A percentile compares a stretch with the other conserved stretches of the same genome.
Evolutionary conservation across 768 basidiomycete species (phyloP).

Genomic region (Boletus pseudopeckii): DNA sequence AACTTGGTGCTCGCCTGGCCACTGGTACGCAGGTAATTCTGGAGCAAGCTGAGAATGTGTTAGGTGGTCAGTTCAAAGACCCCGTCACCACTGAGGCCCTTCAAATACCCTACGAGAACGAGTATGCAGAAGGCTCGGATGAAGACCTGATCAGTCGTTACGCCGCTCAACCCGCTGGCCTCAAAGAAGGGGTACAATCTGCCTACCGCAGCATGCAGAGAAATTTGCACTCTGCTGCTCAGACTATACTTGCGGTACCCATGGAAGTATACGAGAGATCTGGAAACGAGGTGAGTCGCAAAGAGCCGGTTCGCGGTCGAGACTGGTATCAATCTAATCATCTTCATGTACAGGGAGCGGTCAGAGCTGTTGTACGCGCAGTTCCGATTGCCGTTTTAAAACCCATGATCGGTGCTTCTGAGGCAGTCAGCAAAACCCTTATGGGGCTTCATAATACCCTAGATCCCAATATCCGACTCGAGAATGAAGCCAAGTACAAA

Average conservation of each 20-base stretch:
- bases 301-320: not conserved
- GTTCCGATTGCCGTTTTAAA: constrained; percentile 96
- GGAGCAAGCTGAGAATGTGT: constrained; percentile 88
- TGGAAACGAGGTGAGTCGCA: constrained; percentile 71
- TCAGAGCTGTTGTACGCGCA: constrained; percentile 91
- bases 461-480: constrained; percentile 78
- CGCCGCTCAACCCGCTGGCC: constrained; percentile 82
- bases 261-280: constrained; percentile 99
- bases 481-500: constrained; percentile 95
- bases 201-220: constrained; percentile 87
- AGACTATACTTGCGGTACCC: constrained; percentile 96
- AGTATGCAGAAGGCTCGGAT: constrained; percentile 29
- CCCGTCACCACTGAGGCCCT: constrained; percentile 66
- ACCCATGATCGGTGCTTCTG: constrained; percentile 97
- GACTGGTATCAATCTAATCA: not conserved
- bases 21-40: constrained; percentile 98
- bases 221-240: constrained; percentile 91
- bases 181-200: constrained; percentile 82
- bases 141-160: constrained; percentile 80
- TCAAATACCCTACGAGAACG: constrained; percentile 40
- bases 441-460: constrained; percentile 91
- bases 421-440: constrained; percentile 93
- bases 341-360: constrained; percentile 63
- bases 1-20: constrained; percentile 87
- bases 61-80: constrained; percentile 75